phyloP scores from a whole-genome alignment of 805 yeast genomes.

The Saturnispora besseyi region DNA sequence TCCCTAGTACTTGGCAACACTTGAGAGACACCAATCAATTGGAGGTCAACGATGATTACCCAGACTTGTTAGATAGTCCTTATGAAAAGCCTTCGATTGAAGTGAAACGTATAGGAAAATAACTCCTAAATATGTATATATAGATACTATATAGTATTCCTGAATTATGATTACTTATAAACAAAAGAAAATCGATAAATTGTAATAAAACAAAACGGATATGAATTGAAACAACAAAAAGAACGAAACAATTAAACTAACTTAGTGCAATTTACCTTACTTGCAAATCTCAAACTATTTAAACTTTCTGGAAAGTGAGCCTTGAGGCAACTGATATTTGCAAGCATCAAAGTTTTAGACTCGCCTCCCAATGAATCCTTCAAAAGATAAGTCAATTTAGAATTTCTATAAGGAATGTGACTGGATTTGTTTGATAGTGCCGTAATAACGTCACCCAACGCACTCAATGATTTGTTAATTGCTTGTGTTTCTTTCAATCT shows the following conservation, averaged over 20 bases:
- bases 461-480: conserved; percentile 79
- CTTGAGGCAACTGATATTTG: conserved; percentile 64
- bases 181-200: background rate
- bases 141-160: background rate
- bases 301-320: conserved; percentile 66
- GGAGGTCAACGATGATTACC: conserved; percentile 26
- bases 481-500: conserved; percentile 80
- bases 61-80: conserved; percentile 23
- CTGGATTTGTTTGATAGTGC: conserved; percentile 25
- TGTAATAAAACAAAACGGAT: background rate
- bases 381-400: conserved; percentile 71
- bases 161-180: background rate
- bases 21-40: conserved; percentile 27
- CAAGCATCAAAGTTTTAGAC: conserved; percentile 90
- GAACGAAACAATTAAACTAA: background rate
- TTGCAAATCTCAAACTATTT: conserved; percentile 82
- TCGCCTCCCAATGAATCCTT: conserved; percentile 79
- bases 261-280: conserved; percentile 58
- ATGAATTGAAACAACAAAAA: background rate
- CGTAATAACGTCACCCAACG: conserved; percentile 79
- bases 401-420: conserved; percentile 62
- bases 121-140: background rate
- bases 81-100: conserved; percentile 15
- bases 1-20: conserved; percentile 31
- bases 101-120: conserved; percentile 8